These are phyloP conservation scores for Insectozyma bohioensis DNA, from an alignment of 1,139 yeast species.

Conservation along the genomic window DNA sequence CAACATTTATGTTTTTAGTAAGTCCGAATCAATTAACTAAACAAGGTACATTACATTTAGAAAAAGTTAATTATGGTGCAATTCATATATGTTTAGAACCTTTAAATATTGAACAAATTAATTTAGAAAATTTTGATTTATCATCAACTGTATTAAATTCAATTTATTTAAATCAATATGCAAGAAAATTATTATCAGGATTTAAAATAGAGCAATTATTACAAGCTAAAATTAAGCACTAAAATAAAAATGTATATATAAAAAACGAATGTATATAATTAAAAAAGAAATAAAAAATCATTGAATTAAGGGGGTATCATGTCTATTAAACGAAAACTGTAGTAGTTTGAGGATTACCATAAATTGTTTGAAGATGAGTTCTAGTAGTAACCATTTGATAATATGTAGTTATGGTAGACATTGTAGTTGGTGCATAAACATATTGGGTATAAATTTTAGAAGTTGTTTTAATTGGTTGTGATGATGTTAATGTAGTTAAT, in stretches of 20 bases:
- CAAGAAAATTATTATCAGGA: constrained; percentile 41
- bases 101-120: constrained; percentile 30
- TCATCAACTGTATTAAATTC: constrained; percentile 36
- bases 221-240: constrained; percentile 1
- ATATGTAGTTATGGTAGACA: constrained; percentile 13
- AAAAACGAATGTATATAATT: too few species aligned
- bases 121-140: constrained; percentile 33
- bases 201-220: constrained; percentile 21
- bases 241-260: not conserved
- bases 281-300: not conserved
- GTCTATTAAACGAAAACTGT: constrained; percentile 2
- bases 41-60: constrained; percentile 58
- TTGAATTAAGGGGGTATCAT: not conserved
- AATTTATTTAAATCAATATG: constrained; percentile 46
- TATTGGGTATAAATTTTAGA: constrained; percentile 8
- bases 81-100: constrained; percentile 48
- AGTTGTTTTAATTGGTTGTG: constrained; percentile 3
- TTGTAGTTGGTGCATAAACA: constrained; percentile 14
- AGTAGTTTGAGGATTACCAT: constrained; percentile 13
- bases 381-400: constrained; percentile 12
- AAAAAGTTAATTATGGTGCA: constrained; percentile 54
- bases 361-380: constrained; percentile 12
- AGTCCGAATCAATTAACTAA: constrained; percentile 62
- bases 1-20: constrained; percentile 36
- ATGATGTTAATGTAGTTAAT: constrained; percentile 3